Evolutionary conservation across 805 yeast species (phyloP), one percentile per base, ranked within the genome.

Genomic region (Ogataea pini): DNA sequence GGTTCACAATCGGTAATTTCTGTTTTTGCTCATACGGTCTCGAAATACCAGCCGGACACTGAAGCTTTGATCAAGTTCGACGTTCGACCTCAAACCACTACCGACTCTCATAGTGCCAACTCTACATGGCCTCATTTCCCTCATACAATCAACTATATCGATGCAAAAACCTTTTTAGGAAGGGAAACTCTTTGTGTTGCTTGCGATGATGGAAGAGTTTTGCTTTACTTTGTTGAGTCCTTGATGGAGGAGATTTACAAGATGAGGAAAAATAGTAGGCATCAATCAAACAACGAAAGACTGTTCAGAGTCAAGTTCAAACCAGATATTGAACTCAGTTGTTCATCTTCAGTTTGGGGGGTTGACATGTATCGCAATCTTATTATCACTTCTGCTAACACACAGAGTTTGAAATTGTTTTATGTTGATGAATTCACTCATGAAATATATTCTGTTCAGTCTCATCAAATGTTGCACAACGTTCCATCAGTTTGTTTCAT

Each of bases 321-420:
- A 13, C 62, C 68, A 16, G 52, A 63, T 53, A 49, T 57, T 34
- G 52, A 64, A 61, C 46, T 76, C 3, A 66, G 63, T 27, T 55
- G 76, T 40, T 66, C 66, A 5, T 64, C 76, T 1, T 79, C 86
- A 1, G 79, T 76, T 1, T 85, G 90, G 90, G 87, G 88, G 0
- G 55, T 80, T 16, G 86, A 81, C 56, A 63, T 76, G 32, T 53
- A 63, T n/a, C 58, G 55, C 3, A 51, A 38, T 69, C 62, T 77
- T 36, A 51, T 83, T 12, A 78, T 69, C 0, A 72, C 75, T 0
- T 76, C 86, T 0, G 86, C 82, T 52, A 84, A 84, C 55, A 70
- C 79, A 3, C 78, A 73, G 46, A 60, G 64, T 5, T 64, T 81
- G 1, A 68, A 76, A 0, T 49, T 79, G 5, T 70, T 78, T 45